Percentiles rank a stretch among this genome's conserved stretches.
These are phyloP conservation scores for Crithidia fasciculata DNA, from an alignment of 208 protist species.

Conservation along the genomic window DNA sequence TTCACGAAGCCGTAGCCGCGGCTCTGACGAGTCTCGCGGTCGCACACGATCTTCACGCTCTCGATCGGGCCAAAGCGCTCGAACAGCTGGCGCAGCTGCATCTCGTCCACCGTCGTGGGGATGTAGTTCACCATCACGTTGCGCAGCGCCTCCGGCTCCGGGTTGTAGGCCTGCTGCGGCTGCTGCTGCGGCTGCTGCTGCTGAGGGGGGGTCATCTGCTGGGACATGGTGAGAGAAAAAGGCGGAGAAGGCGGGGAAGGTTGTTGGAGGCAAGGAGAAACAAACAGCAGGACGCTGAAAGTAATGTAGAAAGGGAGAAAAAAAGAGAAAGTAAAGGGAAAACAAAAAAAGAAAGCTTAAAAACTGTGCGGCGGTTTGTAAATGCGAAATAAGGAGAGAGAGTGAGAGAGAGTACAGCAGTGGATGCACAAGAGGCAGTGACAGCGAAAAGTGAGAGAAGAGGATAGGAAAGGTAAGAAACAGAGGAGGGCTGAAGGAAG, in stretches of 20 bases:
- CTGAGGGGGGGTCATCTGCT: constrained; percentile 34
- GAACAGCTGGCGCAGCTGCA: constrained; percentile 85
- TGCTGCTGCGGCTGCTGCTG: constrained; percentile 31
- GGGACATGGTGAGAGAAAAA: constrained; percentile 32
- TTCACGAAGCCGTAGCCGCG: constrained; percentile 92
- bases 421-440: too few species aligned
- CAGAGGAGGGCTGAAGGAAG: too few species aligned
- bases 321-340: too few species aligned
- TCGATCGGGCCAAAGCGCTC: constrained; percentile 85
- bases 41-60: constrained; percentile 88
- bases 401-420: too few species aligned
- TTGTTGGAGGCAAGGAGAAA: not conserved
- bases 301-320: not conserved
- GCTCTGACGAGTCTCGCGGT: constrained; percentile 83
- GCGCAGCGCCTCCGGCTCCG: constrained; percentile 75
- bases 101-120: constrained; percentile 79
- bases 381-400: too few species aligned
- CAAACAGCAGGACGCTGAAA: not conserved
- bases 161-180: constrained; percentile 41
- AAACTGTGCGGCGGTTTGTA: too few species aligned
- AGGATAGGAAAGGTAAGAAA: too few species aligned
- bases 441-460: too few species aligned
- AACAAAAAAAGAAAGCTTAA: too few species aligned
- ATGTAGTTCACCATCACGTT: constrained; percentile 93
- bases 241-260: not conserved